These are phyloP conservation scores for Penicillium sp. DNA, from an alignment of 2,329 filamentous ascomycete genomes.

Conservation along the genomic window DNA sequence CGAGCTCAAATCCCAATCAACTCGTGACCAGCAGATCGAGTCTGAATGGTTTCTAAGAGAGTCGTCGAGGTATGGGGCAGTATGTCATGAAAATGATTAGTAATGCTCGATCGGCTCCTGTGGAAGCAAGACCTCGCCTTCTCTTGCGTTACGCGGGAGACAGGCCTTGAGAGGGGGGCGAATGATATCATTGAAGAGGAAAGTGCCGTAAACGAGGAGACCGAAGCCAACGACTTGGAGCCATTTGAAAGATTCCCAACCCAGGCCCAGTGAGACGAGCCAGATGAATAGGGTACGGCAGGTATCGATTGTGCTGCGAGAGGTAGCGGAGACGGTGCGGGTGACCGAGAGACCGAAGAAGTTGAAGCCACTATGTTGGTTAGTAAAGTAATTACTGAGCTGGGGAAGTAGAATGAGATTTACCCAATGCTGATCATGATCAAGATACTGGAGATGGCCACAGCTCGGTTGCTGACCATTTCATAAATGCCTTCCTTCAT, in stretches of 20 bases:
- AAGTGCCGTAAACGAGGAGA: slow-evolving; percentile 92
- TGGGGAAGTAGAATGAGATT: slow-evolving; percentile 36
- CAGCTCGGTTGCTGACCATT: slow-evolving; percentile 70
- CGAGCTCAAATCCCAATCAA: background rate
- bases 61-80: background rate
- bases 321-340: slow-evolving; percentile 84
- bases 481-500: slow-evolving; percentile 82
- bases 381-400: background rate
- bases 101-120: slow-evolving; percentile 83
- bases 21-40: background rate
- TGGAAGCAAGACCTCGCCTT: slow-evolving; percentile 65
- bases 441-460: slow-evolving; percentile 77
- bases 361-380: slow-evolving; percentile 78
- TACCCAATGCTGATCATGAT: slow-evolving; percentile 99
- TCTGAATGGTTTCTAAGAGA: background rate
- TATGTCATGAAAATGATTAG: slow-evolving; percentile 21
- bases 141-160: slow-evolving; percentile 58
- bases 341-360: slow-evolving; percentile 97
- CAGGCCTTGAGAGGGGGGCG: slow-evolving; percentile 75
- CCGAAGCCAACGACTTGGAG: slow-evolving; percentile 88
- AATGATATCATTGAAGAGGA: slow-evolving; percentile 94
- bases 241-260: slow-evolving; percentile 98
- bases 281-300: slow-evolving; percentile 98
- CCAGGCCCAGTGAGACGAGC: slow-evolving; percentile 88
- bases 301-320: slow-evolving; percentile 94